A percentile compares a stretch with the other conserved stretches of the same genome.
phyloP scores from a whole-genome alignment of 768 basidiomycete species.

The Lepiota venenata region DNA sequence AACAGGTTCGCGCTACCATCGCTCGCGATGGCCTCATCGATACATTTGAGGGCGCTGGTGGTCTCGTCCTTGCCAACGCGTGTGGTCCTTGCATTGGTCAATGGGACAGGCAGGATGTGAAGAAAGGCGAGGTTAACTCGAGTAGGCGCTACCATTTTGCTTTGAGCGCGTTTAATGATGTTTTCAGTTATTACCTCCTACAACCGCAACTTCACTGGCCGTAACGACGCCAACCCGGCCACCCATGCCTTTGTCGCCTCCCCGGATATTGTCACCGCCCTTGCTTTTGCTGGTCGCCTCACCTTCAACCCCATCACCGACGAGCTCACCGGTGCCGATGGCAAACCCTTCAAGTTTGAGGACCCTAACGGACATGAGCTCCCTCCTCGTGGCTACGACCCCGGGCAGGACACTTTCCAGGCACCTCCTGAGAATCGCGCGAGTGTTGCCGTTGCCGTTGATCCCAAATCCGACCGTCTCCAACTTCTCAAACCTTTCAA shows the following conservation, averaged over 20 bases:
- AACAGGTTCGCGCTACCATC: slow-evolving; percentile 98
- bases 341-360: slow-evolving; percentile 97
- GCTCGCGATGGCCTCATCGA: slow-evolving; percentile 93
- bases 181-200: slow-evolving; percentile 92
- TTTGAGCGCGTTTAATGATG: slow-evolving; percentile 6
- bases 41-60: slow-evolving; percentile 84
- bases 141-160: slow-evolving; percentile 47
- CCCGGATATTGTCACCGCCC: slow-evolving; percentile 93
- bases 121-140: slow-evolving; percentile 96
- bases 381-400: slow-evolving; percentile 93
- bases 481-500: slow-evolving; percentile 88
- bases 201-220: slow-evolving; percentile 99
- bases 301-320: slow-evolving; percentile 97
- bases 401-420: slow-evolving; percentile 97
- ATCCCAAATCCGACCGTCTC: slow-evolving; percentile 83
- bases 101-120: slow-evolving; percentile 96
- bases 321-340: slow-evolving; percentile 80
- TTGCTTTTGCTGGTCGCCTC: slow-evolving; percentile 92
- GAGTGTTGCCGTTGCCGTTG: slow-evolving; percentile 81
- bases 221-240: slow-evolving; percentile 99
- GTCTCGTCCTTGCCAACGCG: slow-evolving; percentile 94
- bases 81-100: slow-evolving; percentile 99
- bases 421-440: slow-evolving; percentile 85
- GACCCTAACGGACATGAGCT: slow-evolving; percentile 90
- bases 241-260: slow-evolving; percentile 97